Evolutionary conservation across 179 eudicot genomes (phyloP).

Genomic region (Beta macrorhiza): DNA sequence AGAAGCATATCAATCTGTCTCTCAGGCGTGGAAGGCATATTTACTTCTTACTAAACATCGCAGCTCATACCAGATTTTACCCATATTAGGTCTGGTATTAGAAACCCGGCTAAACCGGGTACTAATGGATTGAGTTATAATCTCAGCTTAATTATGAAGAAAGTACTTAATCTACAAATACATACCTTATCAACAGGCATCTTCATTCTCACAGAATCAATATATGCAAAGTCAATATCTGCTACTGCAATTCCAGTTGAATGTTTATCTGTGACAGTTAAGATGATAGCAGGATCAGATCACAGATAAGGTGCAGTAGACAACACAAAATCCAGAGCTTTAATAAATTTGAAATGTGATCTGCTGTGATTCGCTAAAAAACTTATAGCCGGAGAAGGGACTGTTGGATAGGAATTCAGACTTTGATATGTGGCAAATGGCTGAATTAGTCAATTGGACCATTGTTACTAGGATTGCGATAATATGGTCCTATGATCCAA

Average conservation of each 20-base stretch:
- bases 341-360: not conserved
- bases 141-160: not conserved
- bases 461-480: too few species aligned
- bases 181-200: conserved; percentile 86
- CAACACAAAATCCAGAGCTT: conserved; percentile 1
- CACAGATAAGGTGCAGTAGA: conserved; percentile 14
- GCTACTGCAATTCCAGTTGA: conserved; percentile 85
- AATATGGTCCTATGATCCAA: too few species aligned
- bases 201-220: conserved; percentile 76
- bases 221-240: conserved; percentile 67
- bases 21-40: not conserved
- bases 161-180: not conserved
- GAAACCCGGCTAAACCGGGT: too few species aligned
- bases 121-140: not conserved
- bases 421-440: conserved; percentile 3
- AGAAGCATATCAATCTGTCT: not conserved
- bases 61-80: not conserved
- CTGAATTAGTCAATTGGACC: not conserved
- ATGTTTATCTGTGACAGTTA: conserved; percentile 53
- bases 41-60: not conserved
- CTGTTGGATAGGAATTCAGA: not conserved
- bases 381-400: not conserved
- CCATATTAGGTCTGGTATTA: not conserved
- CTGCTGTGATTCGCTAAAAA: not conserved
- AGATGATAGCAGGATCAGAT: not conserved